These are phyloP conservation scores for Solanum hybrid DNA, from an alignment of 305 asterid species.

Conservation along the genomic window DNA sequence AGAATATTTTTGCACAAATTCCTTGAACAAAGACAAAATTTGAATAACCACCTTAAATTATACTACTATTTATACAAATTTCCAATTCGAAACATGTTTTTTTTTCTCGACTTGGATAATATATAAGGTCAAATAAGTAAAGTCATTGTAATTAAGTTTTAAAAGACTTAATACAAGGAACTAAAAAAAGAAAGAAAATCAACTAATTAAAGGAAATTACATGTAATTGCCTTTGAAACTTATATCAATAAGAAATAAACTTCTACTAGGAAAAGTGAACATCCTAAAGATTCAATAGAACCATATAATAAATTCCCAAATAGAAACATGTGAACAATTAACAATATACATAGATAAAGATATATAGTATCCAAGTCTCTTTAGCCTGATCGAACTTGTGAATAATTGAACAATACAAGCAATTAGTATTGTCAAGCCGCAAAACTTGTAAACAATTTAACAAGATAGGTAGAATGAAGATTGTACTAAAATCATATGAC, in stretches of 20 bases:
- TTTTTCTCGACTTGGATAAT: background rate
- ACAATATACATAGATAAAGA: background rate
- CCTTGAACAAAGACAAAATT: background rate
- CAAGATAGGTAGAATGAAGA: background rate
- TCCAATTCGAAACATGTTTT: background rate
- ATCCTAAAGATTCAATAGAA: background rate
- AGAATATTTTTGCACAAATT: background rate
- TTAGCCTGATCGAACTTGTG: background rate
- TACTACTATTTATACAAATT: background rate
- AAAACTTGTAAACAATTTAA: background rate
- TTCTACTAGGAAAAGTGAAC: background rate
- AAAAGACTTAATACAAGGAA: background rate
- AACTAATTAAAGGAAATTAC: background rate
- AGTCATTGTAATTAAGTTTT: background rate
- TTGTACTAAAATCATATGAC: background rate
- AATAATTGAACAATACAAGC: background rate
- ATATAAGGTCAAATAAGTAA: background rate
- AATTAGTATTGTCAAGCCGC: background rate
- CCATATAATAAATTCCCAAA: background rate
- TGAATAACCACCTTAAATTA: background rate
- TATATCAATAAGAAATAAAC: background rate
- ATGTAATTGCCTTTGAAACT: background rate
- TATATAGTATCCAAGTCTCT: background rate
- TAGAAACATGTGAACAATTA: background rate
- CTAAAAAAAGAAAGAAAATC: background rate